Percentiles rank a stretch among this genome's conserved stretches.
phyloP scores from a whole-genome alignment of 2,329 filamentous ascomycete species.

The Trichoderma brevicompactum region DNA sequence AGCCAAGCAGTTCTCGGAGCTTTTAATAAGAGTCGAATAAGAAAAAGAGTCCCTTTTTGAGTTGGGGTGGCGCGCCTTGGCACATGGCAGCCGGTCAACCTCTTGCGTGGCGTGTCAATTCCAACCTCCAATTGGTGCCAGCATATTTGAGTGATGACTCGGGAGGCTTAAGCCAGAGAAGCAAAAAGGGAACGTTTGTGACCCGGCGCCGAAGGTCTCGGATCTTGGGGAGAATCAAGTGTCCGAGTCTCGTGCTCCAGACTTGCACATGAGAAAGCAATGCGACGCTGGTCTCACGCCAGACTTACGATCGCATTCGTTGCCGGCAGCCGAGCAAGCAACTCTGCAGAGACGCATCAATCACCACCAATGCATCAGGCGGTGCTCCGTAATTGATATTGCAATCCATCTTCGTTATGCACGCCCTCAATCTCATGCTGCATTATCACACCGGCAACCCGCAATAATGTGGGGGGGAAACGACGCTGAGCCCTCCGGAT shows the following conservation, averaged over 20 bases:
- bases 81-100: neutral
- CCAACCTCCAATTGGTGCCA: constrained; percentile 1
- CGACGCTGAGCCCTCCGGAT: constrained; percentile 14
- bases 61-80: constrained; percentile 1
- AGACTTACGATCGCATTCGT: neutral
- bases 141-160: neutral
- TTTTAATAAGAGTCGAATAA: neutral
- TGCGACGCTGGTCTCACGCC: constrained; percentile 12
- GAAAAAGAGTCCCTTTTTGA: neutral
- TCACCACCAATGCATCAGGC: neutral
- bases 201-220: neutral
- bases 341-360: neutral
- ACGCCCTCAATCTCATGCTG: neutral
- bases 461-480: constrained; percentile 9
- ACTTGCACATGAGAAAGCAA: neutral
- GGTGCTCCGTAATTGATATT: too few relatives aligned
- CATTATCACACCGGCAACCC: neutral
- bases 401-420: neutral
- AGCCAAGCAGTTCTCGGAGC: constrained; percentile 7
- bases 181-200: constrained; percentile 2
- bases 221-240: neutral
- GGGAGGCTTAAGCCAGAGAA: neutral
- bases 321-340: neutral
- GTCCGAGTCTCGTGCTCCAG: neutral
- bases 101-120: constrained; percentile 1